Evolutionary conservation across 345 rosid species (phyloP), one percentile per base, ranked within the genome.

Genomic region (Anastatica hierochuntica): DNA sequence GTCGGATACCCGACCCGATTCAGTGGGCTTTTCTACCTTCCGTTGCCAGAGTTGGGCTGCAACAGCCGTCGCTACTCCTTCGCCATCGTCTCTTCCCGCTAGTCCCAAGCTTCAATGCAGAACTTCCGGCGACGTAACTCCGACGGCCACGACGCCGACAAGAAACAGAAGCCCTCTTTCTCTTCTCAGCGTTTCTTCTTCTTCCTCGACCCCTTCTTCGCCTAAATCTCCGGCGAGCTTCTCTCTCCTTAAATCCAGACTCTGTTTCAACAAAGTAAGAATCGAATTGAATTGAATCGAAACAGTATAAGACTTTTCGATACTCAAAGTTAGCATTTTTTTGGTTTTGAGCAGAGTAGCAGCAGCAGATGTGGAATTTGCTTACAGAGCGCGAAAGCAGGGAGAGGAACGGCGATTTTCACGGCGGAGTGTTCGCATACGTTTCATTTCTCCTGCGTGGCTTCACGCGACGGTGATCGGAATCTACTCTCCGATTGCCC

Each of bases 391-490:
- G 81, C 76, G 64, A 82, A 74, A 64, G 63, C 74, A 3, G 94
- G 89, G 2, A 83, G 82, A 53, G 96, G 90, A 4, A 80, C 90
- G 13, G 96, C 88, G n/a, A 78, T 86, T 56, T 82, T 86, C 75
- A 90, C 94, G n/a, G 94, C 96, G 17, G 97, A 84, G 63, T 90
- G 97, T 44, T 74, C 79, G 3, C 96, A 90, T 47, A 49, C 76
- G 29, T 90, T 90, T 51, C 97, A 90, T 56, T 82, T 86, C 49
- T 85, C 83, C 7, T 90, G 97, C 68, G 51, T 86, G 13, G 62
- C 86, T 8, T 33, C 81, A 24, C 83, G 74, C 48, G 60, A 73
- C 24, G 34, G 61, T 30, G 67, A 68, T 46, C 72, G 55, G 33
- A 72, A 69, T 49, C 46, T 49, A 29, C 37, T 64, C 2, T 15